Conservation (phyloP, 2,329 filamentous ascomycete genomes). For the Ophiostoma piceae region DNA sequence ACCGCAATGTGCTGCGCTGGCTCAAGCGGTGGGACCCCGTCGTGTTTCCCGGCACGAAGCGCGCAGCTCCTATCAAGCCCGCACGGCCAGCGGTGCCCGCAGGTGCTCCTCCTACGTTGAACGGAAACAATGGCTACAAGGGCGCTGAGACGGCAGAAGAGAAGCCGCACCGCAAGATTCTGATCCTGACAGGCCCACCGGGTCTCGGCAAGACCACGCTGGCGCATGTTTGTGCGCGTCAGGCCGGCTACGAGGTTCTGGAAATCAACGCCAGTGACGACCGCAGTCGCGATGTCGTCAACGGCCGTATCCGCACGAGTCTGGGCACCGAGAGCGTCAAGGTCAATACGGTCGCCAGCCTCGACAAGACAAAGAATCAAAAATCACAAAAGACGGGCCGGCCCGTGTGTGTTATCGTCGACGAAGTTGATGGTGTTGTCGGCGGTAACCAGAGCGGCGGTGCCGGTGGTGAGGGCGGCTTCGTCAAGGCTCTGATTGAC, state of each 20-base stretch:
- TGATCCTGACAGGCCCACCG: slow-evolving; percentile 85
- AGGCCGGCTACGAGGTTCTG: slow-evolving; percentile 92
- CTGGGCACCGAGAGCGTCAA: slow-evolving; percentile 93
- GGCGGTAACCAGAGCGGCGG: slow-evolving; percentile 69
- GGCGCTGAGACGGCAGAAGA: slow-evolving; percentile 51
- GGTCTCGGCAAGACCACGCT: slow-evolving; percentile 94
- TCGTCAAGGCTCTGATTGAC: slow-evolving; percentile 91
- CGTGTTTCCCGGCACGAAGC: slow-evolving; percentile 63
- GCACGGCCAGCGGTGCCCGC: neutral
- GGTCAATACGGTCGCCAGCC: slow-evolving; percentile 50
- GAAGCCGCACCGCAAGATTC: slow-evolving; percentile 75
- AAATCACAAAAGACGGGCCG: slow-evolving; percentile 46
- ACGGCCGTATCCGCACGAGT: slow-evolving; percentile 82
- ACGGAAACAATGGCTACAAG: neutral
- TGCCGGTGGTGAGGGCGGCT: slow-evolving; percentile 92
- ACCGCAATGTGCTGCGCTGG: slow-evolving; percentile 85
- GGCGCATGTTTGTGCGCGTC: slow-evolving; percentile 89
- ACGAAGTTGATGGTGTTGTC: slow-evolving; percentile 94
- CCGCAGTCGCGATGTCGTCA: slow-evolving; percentile 81
- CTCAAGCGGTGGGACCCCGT: slow-evolving; percentile 89
- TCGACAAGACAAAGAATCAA: slow-evolving; percentile 40
- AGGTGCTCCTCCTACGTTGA: neutral
- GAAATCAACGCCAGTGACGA: slow-evolving; percentile 99
- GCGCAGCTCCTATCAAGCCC: neutral
- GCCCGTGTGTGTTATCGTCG: slow-evolving; percentile 88